Conservation (phyloP, 2,329 filamentous ascomycete species). For the Nannizziopsis arthrosporioides region DNA sequence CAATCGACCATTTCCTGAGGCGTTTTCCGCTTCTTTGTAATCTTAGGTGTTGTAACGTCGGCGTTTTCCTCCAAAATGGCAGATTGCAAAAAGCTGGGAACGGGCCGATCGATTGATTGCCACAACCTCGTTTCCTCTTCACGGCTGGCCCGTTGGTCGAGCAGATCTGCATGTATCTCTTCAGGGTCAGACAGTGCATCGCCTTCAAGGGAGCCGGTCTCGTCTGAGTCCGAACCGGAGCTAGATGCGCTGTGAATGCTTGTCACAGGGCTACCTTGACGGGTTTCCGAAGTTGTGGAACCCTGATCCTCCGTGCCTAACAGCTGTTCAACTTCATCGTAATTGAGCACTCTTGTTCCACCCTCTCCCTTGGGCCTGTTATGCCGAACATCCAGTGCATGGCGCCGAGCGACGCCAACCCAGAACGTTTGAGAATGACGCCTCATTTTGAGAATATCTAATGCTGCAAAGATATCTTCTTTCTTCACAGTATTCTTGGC, state of each 20-base stretch:
- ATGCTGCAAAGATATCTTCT: constrained; percentile 44
- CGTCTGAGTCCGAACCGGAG: not conserved
- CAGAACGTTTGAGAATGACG: constrained; percentile 40
- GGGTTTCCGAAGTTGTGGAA: not conserved
- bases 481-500: constrained; percentile 29
- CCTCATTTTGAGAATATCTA: constrained; percentile 42
- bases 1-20: constrained; percentile 35
- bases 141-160: constrained; percentile 37
- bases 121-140: constrained; percentile 39
- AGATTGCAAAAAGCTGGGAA: constrained; percentile 12
- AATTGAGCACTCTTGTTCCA: constrained; percentile 23
- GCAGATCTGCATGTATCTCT: constrained; percentile 36
- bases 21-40: constrained; percentile 22
- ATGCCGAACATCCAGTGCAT: constrained; percentile 41
- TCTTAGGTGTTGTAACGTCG: too few relatives aligned
- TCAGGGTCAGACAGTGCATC: constrained; percentile 25
- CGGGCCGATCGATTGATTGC: constrained; percentile 28
- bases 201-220: constrained; percentile 1
- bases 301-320: constrained; percentile 11
- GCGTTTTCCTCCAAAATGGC: too few relatives aligned
- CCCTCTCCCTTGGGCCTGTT: constrained; percentile 24
- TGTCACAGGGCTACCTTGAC: not conserved
- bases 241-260: not conserved
- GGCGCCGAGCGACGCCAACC: constrained; percentile 41
- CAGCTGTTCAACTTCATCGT: constrained; percentile 26